A percentile compares a stretch with the other conserved stretches of the same genome.
phyloP scores from a whole-genome alignment of 495 filamentous ascomycete genomes.

The Choiromyces venosus region DNA sequence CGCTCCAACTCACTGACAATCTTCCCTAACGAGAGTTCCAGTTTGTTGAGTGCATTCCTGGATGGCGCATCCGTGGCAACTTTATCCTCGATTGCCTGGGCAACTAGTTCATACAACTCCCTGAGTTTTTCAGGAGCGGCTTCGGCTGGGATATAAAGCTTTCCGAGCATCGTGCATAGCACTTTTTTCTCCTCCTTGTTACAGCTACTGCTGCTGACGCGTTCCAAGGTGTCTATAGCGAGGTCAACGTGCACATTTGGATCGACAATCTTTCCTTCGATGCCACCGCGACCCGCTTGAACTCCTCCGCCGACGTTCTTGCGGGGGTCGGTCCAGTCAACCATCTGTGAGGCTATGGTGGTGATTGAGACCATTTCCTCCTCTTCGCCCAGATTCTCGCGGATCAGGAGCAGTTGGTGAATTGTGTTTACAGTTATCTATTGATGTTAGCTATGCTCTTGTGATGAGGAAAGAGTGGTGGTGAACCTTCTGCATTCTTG shows the following conservation, averaged over 20 bases:
- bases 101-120: slow-evolving; percentile 53
- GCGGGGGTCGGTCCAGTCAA: slow-evolving; percentile 94
- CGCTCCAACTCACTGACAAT: slow-evolving; percentile 55
- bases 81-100: slow-evolving; percentile 63
- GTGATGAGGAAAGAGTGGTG: slow-evolving; percentile 63
- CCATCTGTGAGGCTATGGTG: slow-evolving; percentile 69
- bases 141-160: slow-evolving; percentile 68
- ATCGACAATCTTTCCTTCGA: slow-evolving; percentile 57
- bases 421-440: slow-evolving; percentile 50
- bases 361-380: slow-evolving; percentile 74
- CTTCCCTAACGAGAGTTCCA: slow-evolving; percentile 61
- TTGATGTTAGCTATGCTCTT: slow-evolving; percentile 49
- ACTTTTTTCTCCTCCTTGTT: slow-evolving; percentile 81
- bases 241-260: slow-evolving; percentile 64
- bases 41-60: slow-evolving; percentile 71
- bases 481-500: slow-evolving; percentile 65
- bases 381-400: slow-evolving; percentile 65
- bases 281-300: slow-evolving; percentile 50
- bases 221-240: slow-evolving; percentile 58
- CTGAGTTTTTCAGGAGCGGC: slow-evolving; percentile 51
- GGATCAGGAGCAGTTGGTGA: slow-evolving; percentile 52
- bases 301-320: slow-evolving; percentile 66
- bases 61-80: slow-evolving; percentile 64
- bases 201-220: slow-evolving; percentile 51
- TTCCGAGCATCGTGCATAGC: slow-evolving; percentile 68